Evolutionary conservation across 208 protist species (phyloP).

Genomic region (Crithidia brevicula): DNA sequence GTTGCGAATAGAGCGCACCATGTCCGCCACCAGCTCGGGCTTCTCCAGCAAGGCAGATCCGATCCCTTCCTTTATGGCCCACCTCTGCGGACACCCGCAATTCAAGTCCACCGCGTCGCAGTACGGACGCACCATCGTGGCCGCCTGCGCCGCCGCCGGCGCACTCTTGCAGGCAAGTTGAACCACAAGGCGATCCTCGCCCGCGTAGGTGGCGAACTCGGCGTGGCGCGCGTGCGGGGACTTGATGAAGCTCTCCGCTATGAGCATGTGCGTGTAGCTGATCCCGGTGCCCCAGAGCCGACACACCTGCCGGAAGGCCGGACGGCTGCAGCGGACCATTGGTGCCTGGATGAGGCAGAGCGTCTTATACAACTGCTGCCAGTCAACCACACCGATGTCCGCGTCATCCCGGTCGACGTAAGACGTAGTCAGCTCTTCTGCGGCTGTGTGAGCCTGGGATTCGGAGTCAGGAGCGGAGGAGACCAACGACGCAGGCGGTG

Average conservation of each 20-base stretch:
- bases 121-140: slow-evolving; percentile 56
- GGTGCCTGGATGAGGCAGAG: slow-evolving; percentile 83
- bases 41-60: slow-evolving; percentile 73
- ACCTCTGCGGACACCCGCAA: slow-evolving; percentile 94
- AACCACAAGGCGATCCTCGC: slow-evolving; percentile 76
- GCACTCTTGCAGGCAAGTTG: slow-evolving; percentile 86
- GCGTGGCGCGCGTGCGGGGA: slow-evolving; percentile 72
- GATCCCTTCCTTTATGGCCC: slow-evolving; percentile 84
- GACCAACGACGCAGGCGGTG: not conserved
- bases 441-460: not conserved
- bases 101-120: slow-evolving; percentile 92
- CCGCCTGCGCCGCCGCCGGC: slow-evolving; percentile 58
- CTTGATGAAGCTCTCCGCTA: slow-evolving; percentile 80
- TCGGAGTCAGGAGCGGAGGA: not conserved
- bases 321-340: slow-evolving; percentile 94
- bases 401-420: not conserved
- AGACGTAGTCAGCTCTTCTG: not conserved
- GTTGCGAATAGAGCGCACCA: slow-evolving; percentile 74
- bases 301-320: slow-evolving; percentile 82
- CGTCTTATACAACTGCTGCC: slow-evolving; percentile 36
- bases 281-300: slow-evolving; percentile 77
- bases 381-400: not conserved
- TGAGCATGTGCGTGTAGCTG: slow-evolving; percentile 93
- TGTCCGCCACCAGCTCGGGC: slow-evolving; percentile 81
- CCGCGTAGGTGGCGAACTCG: slow-evolving; percentile 78